Evolutionary conservation across 2,329 filamentous ascomycete species (phyloP), one percentile per base, ranked within the genome.

Genomic region (Dactylellina drechsleri): DNA sequence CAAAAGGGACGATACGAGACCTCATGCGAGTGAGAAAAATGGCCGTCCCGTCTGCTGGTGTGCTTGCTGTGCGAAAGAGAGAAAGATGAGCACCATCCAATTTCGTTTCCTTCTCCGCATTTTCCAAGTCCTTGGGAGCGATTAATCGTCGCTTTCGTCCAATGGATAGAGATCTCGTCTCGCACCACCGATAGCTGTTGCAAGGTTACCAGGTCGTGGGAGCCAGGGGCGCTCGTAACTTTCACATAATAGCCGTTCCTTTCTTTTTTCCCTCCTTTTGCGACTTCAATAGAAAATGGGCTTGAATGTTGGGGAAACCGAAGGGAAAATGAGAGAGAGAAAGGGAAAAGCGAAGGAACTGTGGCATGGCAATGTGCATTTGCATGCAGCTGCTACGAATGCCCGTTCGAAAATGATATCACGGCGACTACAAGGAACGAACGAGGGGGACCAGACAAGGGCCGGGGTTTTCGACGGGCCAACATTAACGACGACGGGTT

Each of bases 51-150:
- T 18, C 8, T 18, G 15, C 4, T 16, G 15, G 47, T 54, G 62
- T 54, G 53, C 53, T 43, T 47, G 31, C 43, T 18, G 54, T 62
- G 53, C 31, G 56, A 60, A 36, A 36, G 31, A 36, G 31, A 36
- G 31, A 36, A 10, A 36, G 31, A 36, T 36, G 31, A 62, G 45
- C 66, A 49, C 66, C 66, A 62, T 70, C 66, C 57, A 70, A 70
- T 70, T 70, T 70, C 66, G 50, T 50, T 47, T 36, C 31, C 59
- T 70, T 70, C 66, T 70, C 66, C 66, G 66, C 66, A 70, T 70
- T 70, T 68, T 53, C 66, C 66, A 62, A 70, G 58, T 10, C 36
- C 49, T 70, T 70, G 66, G 66, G 66, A 70, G 57, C 66, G 66
- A 70, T 57, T 50, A 61, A 60, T 60, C 26, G 47, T 50, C 56